These are phyloP conservation scores for Symbiodinium pilosum DNA, from an alignment of 73 alveolate genomes.

Conservation along the genomic window DNA sequence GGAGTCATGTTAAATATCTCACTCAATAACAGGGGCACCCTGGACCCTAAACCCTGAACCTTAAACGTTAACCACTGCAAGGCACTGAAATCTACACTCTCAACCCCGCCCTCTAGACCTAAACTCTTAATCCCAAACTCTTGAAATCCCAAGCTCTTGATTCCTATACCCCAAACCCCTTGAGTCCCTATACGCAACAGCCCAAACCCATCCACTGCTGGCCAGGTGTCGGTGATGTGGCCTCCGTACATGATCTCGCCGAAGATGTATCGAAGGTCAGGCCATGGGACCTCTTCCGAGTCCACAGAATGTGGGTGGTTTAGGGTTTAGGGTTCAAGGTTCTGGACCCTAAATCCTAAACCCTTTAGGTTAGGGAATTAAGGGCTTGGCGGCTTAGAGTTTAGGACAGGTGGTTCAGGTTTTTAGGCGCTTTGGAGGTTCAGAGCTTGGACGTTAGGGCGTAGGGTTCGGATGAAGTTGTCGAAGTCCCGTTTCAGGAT, in stretches of 20 bases:
- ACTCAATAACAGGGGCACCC: too few species aligned
- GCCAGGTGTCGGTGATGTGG: constrained; percentile 99
- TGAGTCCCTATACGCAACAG: not conserved
- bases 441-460: too few species aligned
- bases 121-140: not conserved
- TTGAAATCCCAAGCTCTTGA: not conserved
- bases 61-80: too few species aligned
- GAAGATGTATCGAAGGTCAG: constrained; percentile 94
- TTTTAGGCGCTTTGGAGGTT: too few species aligned
- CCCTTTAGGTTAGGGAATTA: not conserved
- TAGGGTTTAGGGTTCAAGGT: not conserved
- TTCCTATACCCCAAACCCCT: not conserved
- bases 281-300: constrained; percentile 47
- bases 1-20: too few species aligned
- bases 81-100: not conserved
- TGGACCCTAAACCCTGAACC: not conserved
- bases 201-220: not conserved
- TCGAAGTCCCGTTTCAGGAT: too few species aligned
- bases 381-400: not conserved
- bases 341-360: too few species aligned
- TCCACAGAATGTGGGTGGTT: not conserved
- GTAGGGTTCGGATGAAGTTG: too few species aligned
- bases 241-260: constrained; percentile 99
- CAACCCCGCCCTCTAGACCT: too few species aligned
- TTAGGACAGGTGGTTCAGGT: too few species aligned